phyloP scores from a whole-genome alignment of 805 yeast genomes.

The Wickerhamomyces tratensis region DNA sequence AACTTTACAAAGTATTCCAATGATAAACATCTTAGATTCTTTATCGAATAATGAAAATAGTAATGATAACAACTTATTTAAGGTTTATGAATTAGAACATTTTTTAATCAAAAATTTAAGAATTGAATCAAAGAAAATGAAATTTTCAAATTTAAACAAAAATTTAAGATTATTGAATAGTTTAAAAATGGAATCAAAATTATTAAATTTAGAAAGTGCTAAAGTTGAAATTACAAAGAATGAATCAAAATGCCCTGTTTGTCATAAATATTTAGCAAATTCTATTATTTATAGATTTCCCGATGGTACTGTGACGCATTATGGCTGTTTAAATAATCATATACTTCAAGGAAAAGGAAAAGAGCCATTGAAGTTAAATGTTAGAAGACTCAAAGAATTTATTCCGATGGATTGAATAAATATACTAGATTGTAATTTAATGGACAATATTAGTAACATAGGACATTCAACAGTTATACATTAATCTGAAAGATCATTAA shows the following conservation, averaged over 20 bases:
- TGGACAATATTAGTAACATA: too few species aligned
- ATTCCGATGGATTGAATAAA: not conserved
- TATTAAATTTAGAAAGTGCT: not conserved
- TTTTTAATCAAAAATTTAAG: slow-evolving; percentile 11
- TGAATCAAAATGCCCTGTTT: slow-evolving; percentile 38
- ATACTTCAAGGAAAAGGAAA: not conserved
- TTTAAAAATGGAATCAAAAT: slow-evolving; percentile 17
- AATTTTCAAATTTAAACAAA: slow-evolving; percentile 16
- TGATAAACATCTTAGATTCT: slow-evolving; percentile 10
- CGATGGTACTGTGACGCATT: slow-evolving; percentile 39
- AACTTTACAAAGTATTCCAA: slow-evolving; percentile 41
- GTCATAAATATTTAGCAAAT: slow-evolving; percentile 46
- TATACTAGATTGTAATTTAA: too few species aligned
- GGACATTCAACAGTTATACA: too few species aligned
- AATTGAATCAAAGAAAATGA: slow-evolving; percentile 5
- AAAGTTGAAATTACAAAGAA: slow-evolving; percentile 1
- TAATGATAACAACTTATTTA: slow-evolving; percentile 3
- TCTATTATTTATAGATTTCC: slow-evolving; percentile 43
- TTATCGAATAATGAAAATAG: slow-evolving; percentile 1
- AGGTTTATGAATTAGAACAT: slow-evolving; percentile 10
- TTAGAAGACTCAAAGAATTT: not conserved
- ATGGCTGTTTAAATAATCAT: slow-evolving; percentile 33
- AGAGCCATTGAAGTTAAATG: not conserved
- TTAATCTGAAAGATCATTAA: too few species aligned
- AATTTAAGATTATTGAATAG: slow-evolving; percentile 28